Base-by-base conservation (phyloP, 1,139 yeast genomes). In the Suhomyces bolitotheri region DNA sequence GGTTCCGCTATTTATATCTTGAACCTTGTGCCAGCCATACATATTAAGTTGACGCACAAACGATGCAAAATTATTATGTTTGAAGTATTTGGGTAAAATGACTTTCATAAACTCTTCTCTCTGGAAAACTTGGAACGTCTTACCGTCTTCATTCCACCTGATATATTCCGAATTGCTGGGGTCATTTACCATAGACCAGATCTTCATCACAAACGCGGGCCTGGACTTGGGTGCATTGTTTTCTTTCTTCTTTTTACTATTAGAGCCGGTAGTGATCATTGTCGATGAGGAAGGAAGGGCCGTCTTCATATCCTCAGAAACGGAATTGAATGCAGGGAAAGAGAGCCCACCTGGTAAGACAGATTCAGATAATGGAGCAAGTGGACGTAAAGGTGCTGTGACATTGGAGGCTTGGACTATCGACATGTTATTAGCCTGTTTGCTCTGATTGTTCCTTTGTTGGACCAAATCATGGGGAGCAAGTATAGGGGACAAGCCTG, bases 21-120 rank as follows among this genome's bases (percentile, higher is more conserved):
- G 94, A 6, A 92, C 92, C 62, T 92, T 92, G 63, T 92, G 97
- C 89, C 96, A 92, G 24, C 97, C 98, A 56, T 92, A 92, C 95
- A 92, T 92, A 62, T 92, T 92, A 54, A 92, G 72, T 57, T 92
- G 98, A 37, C 92, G 71, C 17, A 83, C 85, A 56, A 83, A 83
- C n/a, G 86, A 78, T 1, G 90, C 86, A 34, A 82, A 82, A 52
- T 83, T 83, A 26, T 87, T 81, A 55, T 92, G 97, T 53, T 90
- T 90, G 66, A 92, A 92, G 61, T 89, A 95, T 40, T 81, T 78
- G 7, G 97, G 97, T 40, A 92, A 68, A 20, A 92, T 84, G 34
- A 72, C 66, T 50, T 82, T 86, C 73, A 90, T 94, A 54, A 92
- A 90, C 40, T 78, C 80, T 55, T 92, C 97, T 36, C 96, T 73